Conservation (phyloP, 305 asterid genomes). For the Fraxinus angustifolia region DNA sequence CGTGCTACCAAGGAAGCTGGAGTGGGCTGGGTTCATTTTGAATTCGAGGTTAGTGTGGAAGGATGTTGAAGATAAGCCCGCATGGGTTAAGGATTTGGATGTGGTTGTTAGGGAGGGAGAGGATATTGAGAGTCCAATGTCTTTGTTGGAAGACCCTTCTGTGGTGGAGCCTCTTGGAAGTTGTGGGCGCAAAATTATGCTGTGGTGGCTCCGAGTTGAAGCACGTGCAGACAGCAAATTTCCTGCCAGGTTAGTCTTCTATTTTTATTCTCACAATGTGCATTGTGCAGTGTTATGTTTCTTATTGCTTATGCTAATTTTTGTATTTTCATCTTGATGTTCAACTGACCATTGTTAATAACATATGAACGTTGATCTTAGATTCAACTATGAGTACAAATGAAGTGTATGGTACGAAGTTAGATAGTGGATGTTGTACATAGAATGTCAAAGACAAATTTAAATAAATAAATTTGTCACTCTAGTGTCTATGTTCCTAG, state of each 20-base stretch:
- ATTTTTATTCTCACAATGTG: conserved; percentile 11
- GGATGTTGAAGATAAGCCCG: conserved; percentile 55
- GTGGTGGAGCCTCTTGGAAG: conserved; percentile 85
- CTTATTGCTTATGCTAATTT: neutral
- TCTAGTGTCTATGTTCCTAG: neutral
- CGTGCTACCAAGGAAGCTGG: conserved; percentile 83
- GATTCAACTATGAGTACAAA: neutral
- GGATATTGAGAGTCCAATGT: conserved; percentile 63
- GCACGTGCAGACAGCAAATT: conserved; percentile 92
- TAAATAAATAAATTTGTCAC: neutral
- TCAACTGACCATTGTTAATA: neutral
- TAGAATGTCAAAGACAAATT: neutral
- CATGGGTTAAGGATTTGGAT: conserved; percentile 74
- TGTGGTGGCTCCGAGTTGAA: conserved; percentile 97
- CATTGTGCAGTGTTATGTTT: neutral
- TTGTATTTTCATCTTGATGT: conserved; percentile 6
- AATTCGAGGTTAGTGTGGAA: conserved; percentile 82
- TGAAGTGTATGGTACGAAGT: neutral
- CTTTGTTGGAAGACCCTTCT: conserved; percentile 62
- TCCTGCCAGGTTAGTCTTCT: conserved; percentile 70
- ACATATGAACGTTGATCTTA: neutral
- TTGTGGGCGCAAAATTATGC: conserved; percentile 74
- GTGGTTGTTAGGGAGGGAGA: conserved; percentile 43
- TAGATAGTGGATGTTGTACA: neutral
- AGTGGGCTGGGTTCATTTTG: conserved; percentile 89